Conservation (phyloP, 768 basidiomycete genomes). For the Boletus patriciae region DNA sequence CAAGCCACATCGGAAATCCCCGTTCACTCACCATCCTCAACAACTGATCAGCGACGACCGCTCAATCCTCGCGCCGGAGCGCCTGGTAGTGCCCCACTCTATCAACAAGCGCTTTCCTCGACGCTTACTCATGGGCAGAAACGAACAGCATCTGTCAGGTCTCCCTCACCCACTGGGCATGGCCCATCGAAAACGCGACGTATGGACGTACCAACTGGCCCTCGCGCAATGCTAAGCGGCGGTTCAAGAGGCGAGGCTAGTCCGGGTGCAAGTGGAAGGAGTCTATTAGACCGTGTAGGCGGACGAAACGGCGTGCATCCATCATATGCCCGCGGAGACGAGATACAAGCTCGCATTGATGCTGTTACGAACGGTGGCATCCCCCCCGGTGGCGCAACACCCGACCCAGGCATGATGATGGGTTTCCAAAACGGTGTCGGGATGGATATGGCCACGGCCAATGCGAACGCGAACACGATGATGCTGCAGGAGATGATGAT, state of each 20-base stretch:
- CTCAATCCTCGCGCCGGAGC: constrained; percentile 46
- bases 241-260: constrained; percentile 17
- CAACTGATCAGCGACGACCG: constrained; percentile 33
- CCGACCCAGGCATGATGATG: constrained; percentile 47
- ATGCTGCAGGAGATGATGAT: constrained; percentile 89
- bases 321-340: constrained; percentile 49
- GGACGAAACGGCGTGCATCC: constrained; percentile 43
- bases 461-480: constrained; percentile 62
- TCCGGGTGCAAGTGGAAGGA: constrained; percentile 44
- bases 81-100: constrained; percentile 45
- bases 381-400: constrained; percentile 33
- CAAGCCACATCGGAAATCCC: constrained; percentile 32
- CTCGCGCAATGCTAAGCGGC: constrained; percentile 68
- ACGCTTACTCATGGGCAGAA: constrained; percentile 56
- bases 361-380: constrained; percentile 61
- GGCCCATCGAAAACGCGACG: constrained; percentile 72
- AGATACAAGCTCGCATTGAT: constrained; percentile 78
- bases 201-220: constrained; percentile 79
- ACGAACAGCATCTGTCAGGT: constrained; percentile 63
- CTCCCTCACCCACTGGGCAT: constrained; percentile 59
- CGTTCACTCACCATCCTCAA: constrained; percentile 19
- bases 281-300: constrained; percentile 82
- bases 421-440: constrained; percentile 44
- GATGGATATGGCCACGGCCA: constrained; percentile 45
- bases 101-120: constrained; percentile 74